phyloP scores from a whole-genome alignment of 805 yeast genomes.

The Yarrowia sp. region DNA sequence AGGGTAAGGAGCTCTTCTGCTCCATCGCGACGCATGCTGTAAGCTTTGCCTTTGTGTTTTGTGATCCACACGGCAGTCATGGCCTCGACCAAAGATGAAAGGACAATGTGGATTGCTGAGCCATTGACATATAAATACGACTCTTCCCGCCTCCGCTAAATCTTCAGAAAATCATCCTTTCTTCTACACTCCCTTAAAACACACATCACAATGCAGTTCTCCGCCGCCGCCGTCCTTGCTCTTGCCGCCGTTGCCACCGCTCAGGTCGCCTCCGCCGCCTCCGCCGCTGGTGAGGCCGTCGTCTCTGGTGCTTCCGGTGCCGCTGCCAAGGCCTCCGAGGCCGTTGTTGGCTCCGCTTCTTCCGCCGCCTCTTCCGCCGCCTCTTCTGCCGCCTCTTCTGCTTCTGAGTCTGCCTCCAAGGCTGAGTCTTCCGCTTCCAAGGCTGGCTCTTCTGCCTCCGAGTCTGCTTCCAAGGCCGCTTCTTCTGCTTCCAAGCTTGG shows the following conservation, averaged over 20 bases:
- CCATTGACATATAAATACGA: conserved; percentile 18
- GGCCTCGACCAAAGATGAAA: background rate
- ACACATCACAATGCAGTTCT: conserved; percentile 23
- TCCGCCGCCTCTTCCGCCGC: conserved; percentile 23
- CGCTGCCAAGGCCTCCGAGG: conserved; percentile 23
- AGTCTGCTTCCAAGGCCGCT: background rate
- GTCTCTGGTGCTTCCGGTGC: conserved; percentile 26
- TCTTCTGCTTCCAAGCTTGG: conserved; percentile 2
- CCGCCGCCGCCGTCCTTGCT: conserved; percentile 18
- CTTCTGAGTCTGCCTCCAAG: background rate
- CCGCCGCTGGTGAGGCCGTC: conserved; percentile 17
- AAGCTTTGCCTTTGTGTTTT: conserved; percentile 16
- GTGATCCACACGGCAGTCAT: conserved; percentile 5
- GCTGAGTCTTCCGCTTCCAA: background rate
- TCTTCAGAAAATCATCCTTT: background rate
- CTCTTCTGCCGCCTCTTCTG: conserved; percentile 11
- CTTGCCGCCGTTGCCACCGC: conserved; percentile 21
- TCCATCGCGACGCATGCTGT: conserved; percentile 20
- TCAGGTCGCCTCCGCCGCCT: conserved; percentile 10
- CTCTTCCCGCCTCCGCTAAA: background rate
- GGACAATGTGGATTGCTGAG: background rate
- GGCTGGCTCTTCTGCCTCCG: conserved; percentile 3
- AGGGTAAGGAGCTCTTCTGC: background rate
- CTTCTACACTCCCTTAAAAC: conserved; percentile 1
- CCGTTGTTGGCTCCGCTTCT: conserved; percentile 20